Conservation (phyloP, 805 yeast species). For the Candida railenensis region DNA sequence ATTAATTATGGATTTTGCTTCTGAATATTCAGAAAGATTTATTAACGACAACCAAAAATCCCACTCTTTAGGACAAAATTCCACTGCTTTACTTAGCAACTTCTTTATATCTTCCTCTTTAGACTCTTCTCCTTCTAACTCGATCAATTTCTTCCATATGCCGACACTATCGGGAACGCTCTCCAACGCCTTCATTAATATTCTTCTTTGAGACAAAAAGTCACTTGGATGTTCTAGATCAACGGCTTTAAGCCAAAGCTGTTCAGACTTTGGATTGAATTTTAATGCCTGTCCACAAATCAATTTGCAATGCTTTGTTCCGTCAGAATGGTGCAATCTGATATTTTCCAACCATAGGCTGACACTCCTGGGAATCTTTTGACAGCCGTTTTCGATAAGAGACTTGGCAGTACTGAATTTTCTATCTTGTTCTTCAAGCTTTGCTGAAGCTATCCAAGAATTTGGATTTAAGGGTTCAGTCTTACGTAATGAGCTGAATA, state of each 20-base stretch:
- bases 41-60: constrained; percentile 65
- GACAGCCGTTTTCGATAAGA: constrained; percentile 74
- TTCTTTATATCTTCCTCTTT: constrained; percentile 42
- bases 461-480: constrained; percentile 71
- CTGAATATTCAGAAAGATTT: constrained; percentile 41
- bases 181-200: constrained; percentile 72
- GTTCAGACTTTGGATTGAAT: constrained; percentile 52
- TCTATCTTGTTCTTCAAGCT: constrained; percentile 67
- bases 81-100: constrained; percentile 64
- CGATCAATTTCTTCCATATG: constrained; percentile 71
- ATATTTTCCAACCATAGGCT: constrained; percentile 83
- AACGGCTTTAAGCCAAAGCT: constrained; percentile 72
- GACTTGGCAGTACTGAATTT: constrained; percentile 56
- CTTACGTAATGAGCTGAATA: constrained; percentile 66
- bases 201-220: constrained; percentile 46
- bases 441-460: constrained; percentile 86
- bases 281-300: constrained; percentile 67
- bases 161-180: constrained; percentile 52
- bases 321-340: constrained; percentile 51
- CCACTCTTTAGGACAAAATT: constrained; percentile 62
- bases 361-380: constrained; percentile 60
- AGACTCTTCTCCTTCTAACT: constrained; percentile 51
- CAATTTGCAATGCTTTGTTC: constrained; percentile 46
- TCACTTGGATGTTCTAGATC: constrained; percentile 59
- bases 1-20: constrained; percentile 56